phyloP scores from a whole-genome alignment of 2,329 filamentous ascomycete genomes.

The Gyromitra esculenta region DNA sequence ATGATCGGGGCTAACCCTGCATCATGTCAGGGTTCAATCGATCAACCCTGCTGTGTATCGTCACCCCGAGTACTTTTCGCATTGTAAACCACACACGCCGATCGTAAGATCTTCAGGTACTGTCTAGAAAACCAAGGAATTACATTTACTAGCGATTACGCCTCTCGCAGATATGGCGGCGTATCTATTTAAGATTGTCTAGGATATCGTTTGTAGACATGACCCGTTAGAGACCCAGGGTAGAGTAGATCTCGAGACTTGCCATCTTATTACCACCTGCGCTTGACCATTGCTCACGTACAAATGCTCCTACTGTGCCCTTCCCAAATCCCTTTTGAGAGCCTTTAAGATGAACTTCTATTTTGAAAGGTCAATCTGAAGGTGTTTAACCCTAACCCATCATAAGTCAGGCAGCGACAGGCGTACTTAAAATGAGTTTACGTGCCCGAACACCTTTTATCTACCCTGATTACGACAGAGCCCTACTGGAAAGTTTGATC shows the following conservation, averaged over 20 bases:
- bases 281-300: background rate
- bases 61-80: conserved; percentile 15
- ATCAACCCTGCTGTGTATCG: background rate
- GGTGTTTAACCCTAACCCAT: background rate
- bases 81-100: background rate
- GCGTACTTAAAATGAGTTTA: background rate
- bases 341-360: background rate
- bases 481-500: background rate
- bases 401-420: background rate
- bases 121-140: background rate
- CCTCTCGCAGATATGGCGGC: background rate
- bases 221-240: background rate
- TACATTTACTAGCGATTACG: background rate
- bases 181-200: background rate
- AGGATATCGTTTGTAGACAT: background rate
- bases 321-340: background rate
- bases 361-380: background rate
- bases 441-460: background rate
- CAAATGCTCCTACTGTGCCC: background rate
- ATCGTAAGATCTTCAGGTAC: background rate
- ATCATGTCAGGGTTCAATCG: conserved; percentile 9
- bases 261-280: background rate
- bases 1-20: conserved; percentile 1
- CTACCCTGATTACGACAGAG: background rate
- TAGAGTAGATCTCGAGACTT: background rate